These are phyloP conservation scores for Stenogyne calaminthoides DNA, from an alignment of 305 asterid genomes.

Conservation along the genomic window DNA sequence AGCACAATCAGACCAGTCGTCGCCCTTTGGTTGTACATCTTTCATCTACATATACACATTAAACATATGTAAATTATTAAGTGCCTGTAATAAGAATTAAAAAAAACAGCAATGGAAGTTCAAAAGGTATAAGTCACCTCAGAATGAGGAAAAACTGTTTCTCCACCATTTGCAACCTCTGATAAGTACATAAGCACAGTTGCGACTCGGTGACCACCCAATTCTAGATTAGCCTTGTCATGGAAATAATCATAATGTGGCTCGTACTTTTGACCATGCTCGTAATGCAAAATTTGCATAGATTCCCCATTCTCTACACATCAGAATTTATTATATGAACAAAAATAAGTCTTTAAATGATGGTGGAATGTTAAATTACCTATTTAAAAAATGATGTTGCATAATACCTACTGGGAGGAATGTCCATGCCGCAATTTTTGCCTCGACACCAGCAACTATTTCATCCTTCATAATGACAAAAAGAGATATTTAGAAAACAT, in stretches of 20 bases:
- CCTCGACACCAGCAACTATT: constrained; percentile 61
- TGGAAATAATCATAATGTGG: constrained; percentile 84
- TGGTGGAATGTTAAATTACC: not conserved
- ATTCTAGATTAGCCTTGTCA: constrained; percentile 68
- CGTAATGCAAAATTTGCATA: constrained; percentile 80
- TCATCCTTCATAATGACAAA: constrained; percentile 56
- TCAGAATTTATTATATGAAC: constrained; percentile 12
- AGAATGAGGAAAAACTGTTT: constrained; percentile 79
- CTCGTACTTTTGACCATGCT: constrained; percentile 87
- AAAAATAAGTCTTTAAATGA: not conserved
- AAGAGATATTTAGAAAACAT: not conserved
- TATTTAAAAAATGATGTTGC: not conserved
- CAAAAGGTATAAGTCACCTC: constrained; percentile 40
- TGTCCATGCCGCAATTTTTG: constrained; percentile 93
- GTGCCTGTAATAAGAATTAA: not conserved
- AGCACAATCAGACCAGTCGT: constrained; percentile 84
- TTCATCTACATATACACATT: constrained; percentile 40
- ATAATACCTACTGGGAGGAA: constrained; percentile 77
- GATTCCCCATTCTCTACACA: constrained; percentile 78
- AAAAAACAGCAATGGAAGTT: not conserved
- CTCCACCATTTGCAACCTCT: constrained; percentile 74
- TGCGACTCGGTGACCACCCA: constrained; percentile 91
- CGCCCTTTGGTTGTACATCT: constrained; percentile 59
- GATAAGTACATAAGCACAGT: constrained; percentile 92
- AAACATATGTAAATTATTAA: not conserved